phyloP scores from a whole-genome alignment of 2,329 filamentous ascomycete genomes.

The Aureobasidium subglaciale region DNA sequence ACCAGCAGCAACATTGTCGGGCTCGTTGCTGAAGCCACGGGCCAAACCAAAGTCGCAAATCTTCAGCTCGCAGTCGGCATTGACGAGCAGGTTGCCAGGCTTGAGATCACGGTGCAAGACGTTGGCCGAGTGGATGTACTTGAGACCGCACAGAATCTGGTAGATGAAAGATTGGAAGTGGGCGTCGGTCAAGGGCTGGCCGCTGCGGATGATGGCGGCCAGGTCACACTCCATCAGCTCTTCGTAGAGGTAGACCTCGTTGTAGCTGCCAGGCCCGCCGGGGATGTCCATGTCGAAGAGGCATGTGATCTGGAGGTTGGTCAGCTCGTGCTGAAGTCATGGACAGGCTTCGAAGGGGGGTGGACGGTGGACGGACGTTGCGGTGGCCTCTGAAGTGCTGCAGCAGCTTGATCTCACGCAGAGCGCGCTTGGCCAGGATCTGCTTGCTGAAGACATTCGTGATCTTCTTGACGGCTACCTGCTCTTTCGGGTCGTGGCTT shows the following conservation, averaged over 20 bases:
- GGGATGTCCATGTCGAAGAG: conserved; percentile 99
- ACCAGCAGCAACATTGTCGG: conserved; percentile 72
- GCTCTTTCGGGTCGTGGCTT: conserved; percentile 77
- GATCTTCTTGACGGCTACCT: conserved; percentile 98
- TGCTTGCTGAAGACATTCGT: conserved; percentile 99
- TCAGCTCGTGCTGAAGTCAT: conserved; percentile 2
- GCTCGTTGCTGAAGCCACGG: conserved; percentile 92
- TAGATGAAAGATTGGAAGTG: conserved; percentile 99
- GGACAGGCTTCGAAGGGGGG: neutral
- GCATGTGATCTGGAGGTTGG: conserved; percentile 72
- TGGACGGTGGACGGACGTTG: conserved; percentile 8
- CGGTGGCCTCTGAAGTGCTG: conserved; percentile 73
- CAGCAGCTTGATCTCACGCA: conserved; percentile 96
- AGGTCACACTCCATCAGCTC: conserved; percentile 99
- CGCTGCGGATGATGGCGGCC: conserved; percentile 94
- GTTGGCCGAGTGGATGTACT: conserved; percentile 98
- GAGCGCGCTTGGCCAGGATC: conserved; percentile 93
- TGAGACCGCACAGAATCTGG: conserved; percentile 96
- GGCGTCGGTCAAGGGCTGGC: conserved; percentile 92
- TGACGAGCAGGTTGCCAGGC: conserved; percentile 93
- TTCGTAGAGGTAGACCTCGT: conserved; percentile 98
- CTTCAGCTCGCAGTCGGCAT: conserved; percentile 98
- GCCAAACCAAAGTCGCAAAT: conserved; percentile 98
- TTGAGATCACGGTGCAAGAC: conserved; percentile 96
- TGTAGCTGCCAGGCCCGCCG: conserved; percentile 83